A percentile compares a stretch with the other conserved stretches of the same genome.
These are phyloP conservation scores for Neurospora sublineolata DNA, from an alignment of 495 filamentous ascomycete genomes.

Conservation along the genomic window DNA sequence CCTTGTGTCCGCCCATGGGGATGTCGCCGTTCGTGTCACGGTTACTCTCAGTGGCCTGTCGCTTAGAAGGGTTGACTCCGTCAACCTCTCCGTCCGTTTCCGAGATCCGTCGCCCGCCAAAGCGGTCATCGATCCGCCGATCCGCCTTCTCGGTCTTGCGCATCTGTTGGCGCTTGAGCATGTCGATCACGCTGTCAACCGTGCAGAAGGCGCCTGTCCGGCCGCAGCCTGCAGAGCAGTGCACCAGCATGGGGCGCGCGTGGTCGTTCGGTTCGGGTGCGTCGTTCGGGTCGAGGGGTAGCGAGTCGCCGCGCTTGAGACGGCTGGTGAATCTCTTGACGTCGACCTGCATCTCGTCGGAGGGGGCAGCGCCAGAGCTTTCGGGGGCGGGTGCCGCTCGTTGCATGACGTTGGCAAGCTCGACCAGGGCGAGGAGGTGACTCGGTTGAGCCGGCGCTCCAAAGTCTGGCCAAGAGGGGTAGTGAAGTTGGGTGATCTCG, in stretches of 20 bases:
- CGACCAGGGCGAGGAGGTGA: constrained; percentile 76
- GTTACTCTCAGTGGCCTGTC: not conserved
- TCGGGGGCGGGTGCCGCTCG: constrained; percentile 30
- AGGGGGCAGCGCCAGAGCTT: constrained; percentile 29
- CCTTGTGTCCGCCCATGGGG: constrained; percentile 18
- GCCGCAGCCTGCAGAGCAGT: constrained; percentile 92
- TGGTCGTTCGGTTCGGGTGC: constrained; percentile 43
- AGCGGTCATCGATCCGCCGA: constrained; percentile 23
- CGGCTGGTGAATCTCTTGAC: not conserved
- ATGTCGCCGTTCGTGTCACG: constrained; percentile 33
- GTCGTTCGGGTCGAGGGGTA: constrained; percentile 27
- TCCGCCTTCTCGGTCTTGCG: constrained; percentile 18
- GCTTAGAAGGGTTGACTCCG: not conserved
- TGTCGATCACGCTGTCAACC: constrained; percentile 86
- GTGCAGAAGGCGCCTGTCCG: constrained; percentile 95
- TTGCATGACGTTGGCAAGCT: constrained; percentile 63
- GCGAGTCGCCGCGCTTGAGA: constrained; percentile 3
- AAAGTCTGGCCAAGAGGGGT: constrained; percentile 91
- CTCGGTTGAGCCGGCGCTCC: constrained; percentile 81
- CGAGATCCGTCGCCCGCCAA: constrained; percentile 14
- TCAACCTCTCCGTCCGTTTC: constrained; percentile 2
- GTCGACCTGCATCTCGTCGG: not conserved
- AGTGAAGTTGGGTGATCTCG: constrained; percentile 92
- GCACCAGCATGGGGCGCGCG: constrained; percentile 69
- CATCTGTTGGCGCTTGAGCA: constrained; percentile 69